A percentile compares a stretch with the other conserved stretches of the same genome.
phyloP scores from a whole-genome alignment of 2,329 filamentous ascomycete genomes.

The Calonectria crousiana region DNA sequence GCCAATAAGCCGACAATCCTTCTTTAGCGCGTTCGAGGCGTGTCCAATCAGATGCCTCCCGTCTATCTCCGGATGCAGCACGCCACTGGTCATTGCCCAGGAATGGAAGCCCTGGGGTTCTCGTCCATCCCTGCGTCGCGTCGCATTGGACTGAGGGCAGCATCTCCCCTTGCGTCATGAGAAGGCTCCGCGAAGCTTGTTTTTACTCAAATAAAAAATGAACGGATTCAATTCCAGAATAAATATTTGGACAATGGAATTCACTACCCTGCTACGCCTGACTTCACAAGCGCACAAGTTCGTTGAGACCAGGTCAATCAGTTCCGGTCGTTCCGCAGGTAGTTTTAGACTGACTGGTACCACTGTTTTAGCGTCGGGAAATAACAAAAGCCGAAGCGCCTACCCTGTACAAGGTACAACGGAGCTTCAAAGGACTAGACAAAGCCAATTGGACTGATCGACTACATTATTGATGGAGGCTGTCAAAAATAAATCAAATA shows the following conservation, averaged over 20 bases:
- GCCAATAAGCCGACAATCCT: neutral
- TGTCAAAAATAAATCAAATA: too few relatives aligned
- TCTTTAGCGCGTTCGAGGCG: neutral
- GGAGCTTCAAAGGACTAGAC: too few relatives aligned
- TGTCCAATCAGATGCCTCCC: neutral
- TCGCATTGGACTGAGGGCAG: neutral
- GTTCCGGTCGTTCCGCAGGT: neutral
- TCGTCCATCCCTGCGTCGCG: neutral
- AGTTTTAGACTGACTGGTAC: neutral
- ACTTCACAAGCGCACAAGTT: neutral
- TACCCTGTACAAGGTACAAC: neutral
- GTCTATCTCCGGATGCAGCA: neutral
- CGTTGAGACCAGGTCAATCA: neutral
- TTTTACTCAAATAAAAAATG: neutral
- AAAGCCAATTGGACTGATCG: neutral
- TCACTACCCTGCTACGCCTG: neutral
- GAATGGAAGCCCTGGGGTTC: neutral
- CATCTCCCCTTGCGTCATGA: neutral
- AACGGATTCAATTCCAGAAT: neutral
- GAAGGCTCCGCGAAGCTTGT: neutral
- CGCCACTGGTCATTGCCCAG: neutral
- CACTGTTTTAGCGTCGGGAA: neutral
- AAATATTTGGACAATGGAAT: neutral
- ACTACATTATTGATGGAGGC: neutral
- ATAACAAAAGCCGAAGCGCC: neutral